These are phyloP conservation scores for Flaveria robusta DNA, from an alignment of 129 eudicot genomes.

Conservation along the genomic window DNA sequence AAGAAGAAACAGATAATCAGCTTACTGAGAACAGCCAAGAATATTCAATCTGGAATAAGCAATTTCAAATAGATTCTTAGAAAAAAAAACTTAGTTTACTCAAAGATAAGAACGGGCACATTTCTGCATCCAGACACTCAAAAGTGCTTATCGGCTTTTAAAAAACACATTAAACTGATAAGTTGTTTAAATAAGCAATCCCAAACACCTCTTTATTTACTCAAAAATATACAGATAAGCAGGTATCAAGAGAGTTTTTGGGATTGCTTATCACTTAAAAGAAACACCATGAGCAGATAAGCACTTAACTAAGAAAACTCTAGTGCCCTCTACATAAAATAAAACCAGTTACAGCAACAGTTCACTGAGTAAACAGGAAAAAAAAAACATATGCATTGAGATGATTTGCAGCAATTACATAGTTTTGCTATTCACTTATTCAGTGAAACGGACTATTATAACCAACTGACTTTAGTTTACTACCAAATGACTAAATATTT, in stretches of 20 bases:
- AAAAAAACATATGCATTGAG: not conserved
- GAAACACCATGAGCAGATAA: no score
- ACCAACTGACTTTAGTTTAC: not conserved
- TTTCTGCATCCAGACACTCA: no score
- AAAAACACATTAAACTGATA: not conserved
- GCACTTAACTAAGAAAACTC: no score
- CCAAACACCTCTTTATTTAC: not conserved
- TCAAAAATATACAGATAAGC: not conserved
- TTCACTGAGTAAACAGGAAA: not conserved
- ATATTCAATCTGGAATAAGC: not conserved
- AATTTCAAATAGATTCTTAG: no score
- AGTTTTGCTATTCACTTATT: not conserved
- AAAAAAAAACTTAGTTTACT: not conserved
- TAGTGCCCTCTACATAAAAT: no score
- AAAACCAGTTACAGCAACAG: not conserved
- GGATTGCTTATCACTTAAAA: no score
- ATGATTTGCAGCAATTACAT: not conserved
- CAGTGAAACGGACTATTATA: no score
- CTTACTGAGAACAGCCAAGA: not conserved
- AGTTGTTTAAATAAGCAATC: not conserved
- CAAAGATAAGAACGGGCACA: not conserved
- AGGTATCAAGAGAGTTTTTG: no score
- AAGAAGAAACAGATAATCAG: not conserved
- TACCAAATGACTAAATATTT: no score
- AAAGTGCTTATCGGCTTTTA: no score